Evolutionary conservation across 441 rosid genomes (phyloP), one percentile per base, ranked within the genome.

Genomic region (Heliophila coronopifolia): DNA sequence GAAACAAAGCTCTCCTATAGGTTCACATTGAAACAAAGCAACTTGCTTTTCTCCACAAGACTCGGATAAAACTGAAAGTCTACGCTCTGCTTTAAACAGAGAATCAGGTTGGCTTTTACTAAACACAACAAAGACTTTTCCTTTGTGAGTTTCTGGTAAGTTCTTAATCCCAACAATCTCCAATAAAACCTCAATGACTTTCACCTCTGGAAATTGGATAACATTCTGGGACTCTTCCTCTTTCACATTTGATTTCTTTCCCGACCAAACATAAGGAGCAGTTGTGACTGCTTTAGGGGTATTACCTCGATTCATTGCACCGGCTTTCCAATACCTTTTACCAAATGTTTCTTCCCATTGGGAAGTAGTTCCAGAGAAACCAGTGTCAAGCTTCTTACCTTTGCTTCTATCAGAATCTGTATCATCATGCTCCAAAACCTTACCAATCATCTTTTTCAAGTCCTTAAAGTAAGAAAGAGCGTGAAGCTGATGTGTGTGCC

Each of bases 401-500:
- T 83, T 73, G 2, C 75, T 75, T 50, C 92, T 70, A 66, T 88
- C 90, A 4, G 96, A 77, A 22, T 88, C 99, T 47, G 71, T 79
- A 52, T 92, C 97, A 66, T 92, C 99, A 77, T 92, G 99, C 65
- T 80, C 87, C 73, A 92, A 67, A 30, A 92, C 69, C 42, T 75
- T 83, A 35, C 94, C 90, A 12, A 83, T 63, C 12, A 62, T 49
- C 66, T 67, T 70, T 24, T 11, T 65, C 68, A 85, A 18, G 63
- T 92, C 87, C 44, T 70, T 69, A 58, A 77, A 75, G 74, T 92
- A 92, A 28, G 82, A 67, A 38, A 63, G 66, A 3, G 94, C 86
- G 41, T 83, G 82, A 68, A 92, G 61, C 72, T 88, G 97, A 65
- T 92, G 99, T 26, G 94, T 71, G 36, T 92, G 99, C 99, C 99